A percentile compares a stretch with the other conserved stretches of the same genome.
Evolutionary conservation across 2,329 filamentous ascomycete genomes (phyloP).

Genomic region (Paraphaeosphaeria sporulosa): DNA sequence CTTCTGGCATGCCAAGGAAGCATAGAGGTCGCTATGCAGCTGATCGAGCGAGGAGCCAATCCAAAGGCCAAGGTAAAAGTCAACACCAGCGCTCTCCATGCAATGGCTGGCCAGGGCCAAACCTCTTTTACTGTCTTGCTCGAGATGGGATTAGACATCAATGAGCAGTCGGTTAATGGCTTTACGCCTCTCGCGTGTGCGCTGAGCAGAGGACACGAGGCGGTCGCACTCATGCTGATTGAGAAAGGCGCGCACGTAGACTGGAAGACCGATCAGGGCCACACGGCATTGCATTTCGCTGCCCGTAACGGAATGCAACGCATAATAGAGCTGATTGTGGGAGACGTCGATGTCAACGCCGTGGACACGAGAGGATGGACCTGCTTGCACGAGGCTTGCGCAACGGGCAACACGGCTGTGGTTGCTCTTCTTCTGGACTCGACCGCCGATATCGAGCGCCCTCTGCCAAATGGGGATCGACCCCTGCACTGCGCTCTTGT

Average conservation of each 20-base stretch:
- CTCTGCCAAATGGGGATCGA: slow-evolving; percentile 16
- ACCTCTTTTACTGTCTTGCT: slow-evolving; percentile 15
- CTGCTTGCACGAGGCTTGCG: slow-evolving; percentile 27
- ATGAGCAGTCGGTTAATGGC: slow-evolving; percentile 18
- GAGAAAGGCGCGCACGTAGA: slow-evolving; percentile 17
- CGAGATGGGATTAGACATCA: slow-evolving; percentile 17
- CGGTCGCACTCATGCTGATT: slow-evolving; percentile 22
- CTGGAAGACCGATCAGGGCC: slow-evolving; percentile 10
- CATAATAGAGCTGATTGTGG: slow-evolving; percentile 10
- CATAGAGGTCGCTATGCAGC: slow-evolving; percentile 13
- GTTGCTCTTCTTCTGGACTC: slow-evolving; percentile 25
- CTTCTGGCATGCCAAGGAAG: slow-evolving; percentile 22
- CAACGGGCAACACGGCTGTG: slow-evolving; percentile 14
- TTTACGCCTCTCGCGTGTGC: slow-evolving; percentile 29
- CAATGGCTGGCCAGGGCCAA: slow-evolving; percentile 25
- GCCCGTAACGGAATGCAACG: slow-evolving; percentile 6
- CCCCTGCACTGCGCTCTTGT: slow-evolving; percentile 29
- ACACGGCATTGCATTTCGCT: slow-evolving; percentile 26
- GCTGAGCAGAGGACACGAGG: slow-evolving; percentile 19
- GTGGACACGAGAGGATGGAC: slow-evolving; percentile 20
- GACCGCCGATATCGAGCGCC: slow-evolving; percentile 26
- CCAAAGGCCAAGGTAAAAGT: slow-evolving; percentile 14
- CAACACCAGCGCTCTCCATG: slow-evolving; percentile 19
- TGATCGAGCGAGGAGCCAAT: slow-evolving; percentile 23
- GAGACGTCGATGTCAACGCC: slow-evolving; percentile 17